Conservation (phyloP, 2,329 filamentous ascomycete genomes). For the Periglandula ipomoeae region DNA sequence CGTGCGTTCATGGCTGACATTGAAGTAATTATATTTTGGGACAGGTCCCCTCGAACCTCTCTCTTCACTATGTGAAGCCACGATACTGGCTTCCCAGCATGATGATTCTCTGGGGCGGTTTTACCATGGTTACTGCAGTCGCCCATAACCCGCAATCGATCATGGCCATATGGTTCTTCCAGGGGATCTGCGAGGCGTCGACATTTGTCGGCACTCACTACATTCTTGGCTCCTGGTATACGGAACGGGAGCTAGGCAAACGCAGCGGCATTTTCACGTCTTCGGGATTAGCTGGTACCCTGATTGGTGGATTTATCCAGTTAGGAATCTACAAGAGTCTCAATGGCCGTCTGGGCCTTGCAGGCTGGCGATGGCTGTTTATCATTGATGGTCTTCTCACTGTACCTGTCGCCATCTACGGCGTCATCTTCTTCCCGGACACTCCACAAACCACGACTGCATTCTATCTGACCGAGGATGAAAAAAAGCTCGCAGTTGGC, state of each 20-base stretch:
- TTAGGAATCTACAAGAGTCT: constrained; percentile 47
- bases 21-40: constrained; percentile 36
- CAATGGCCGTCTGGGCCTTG: constrained; percentile 41
- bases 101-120: constrained; percentile 53
- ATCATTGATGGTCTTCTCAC: constrained; percentile 55
- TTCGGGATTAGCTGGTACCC: constrained; percentile 48
- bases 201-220: constrained; percentile 21
- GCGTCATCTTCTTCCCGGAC: constrained; percentile 27
- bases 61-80: constrained; percentile 53
- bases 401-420: constrained; percentile 25
- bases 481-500: constrained; percentile 31
- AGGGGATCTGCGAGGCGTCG: background rate
- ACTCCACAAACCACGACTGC: constrained; percentile 38
- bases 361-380: constrained; percentile 62
- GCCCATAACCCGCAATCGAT: constrained; percentile 27
- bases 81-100: constrained; percentile 54
- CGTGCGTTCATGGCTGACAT: background rate
- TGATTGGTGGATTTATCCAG: constrained; percentile 45
- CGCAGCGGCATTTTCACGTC: constrained; percentile 54
- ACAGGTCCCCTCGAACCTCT: constrained; percentile 53
- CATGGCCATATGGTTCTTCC: too few species aligned
- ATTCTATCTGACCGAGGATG: constrained; percentile 34
- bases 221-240: constrained; percentile 48
- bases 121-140: constrained; percentile 48
- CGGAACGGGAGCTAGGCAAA: constrained; percentile 50